These are phyloP conservation scores for Magnolia sinica DNA, from an alignment of 164 flowering plant genomes.

Conservation along the genomic window DNA sequence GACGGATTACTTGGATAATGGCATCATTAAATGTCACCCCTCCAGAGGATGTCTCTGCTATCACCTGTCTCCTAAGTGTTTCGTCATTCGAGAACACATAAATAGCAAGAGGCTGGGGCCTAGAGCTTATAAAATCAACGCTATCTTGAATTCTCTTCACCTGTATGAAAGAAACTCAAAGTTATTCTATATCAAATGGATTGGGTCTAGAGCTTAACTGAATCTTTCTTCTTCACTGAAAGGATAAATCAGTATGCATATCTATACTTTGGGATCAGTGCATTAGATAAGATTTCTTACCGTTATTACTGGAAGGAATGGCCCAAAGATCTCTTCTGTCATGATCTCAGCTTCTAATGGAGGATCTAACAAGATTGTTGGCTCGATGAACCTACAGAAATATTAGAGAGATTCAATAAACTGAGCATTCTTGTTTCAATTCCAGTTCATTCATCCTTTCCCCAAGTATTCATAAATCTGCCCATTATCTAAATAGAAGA, in stretches of 20 bases:
- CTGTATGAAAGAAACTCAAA: slow-evolving; percentile 29
- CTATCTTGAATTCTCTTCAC: slow-evolving; percentile 69
- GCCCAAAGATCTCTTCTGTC: slow-evolving; percentile 94
- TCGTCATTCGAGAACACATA: slow-evolving; percentile 73
- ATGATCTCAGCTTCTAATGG: slow-evolving; percentile 76
- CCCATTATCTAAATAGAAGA: neutral
- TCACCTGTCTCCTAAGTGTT: slow-evolving; percentile 42
- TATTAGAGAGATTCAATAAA: neutral
- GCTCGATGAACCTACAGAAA: slow-evolving; percentile 64
- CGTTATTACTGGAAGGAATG: slow-evolving; percentile 84
- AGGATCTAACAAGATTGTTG: slow-evolving; percentile 81
- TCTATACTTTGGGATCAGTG: neutral
- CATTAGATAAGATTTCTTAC: slow-evolving; percentile 31
- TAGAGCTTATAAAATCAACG: slow-evolving; percentile 70
- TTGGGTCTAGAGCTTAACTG: neutral
- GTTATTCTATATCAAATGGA: neutral
- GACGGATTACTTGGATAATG: slow-evolving; percentile 55
- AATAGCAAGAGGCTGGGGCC: slow-evolving; percentile 67
- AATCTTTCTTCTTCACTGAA: neutral
- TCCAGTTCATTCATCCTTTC: neutral
- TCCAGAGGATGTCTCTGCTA: slow-evolving; percentile 79
- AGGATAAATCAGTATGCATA: neutral
- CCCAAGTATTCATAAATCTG: neutral
- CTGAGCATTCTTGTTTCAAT: neutral
- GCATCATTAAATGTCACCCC: slow-evolving; percentile 70